These are phyloP conservation scores for Fomitopsis betulina DNA, from an alignment of 1,284 basidiomycete species.

Conservation along the genomic window DNA sequence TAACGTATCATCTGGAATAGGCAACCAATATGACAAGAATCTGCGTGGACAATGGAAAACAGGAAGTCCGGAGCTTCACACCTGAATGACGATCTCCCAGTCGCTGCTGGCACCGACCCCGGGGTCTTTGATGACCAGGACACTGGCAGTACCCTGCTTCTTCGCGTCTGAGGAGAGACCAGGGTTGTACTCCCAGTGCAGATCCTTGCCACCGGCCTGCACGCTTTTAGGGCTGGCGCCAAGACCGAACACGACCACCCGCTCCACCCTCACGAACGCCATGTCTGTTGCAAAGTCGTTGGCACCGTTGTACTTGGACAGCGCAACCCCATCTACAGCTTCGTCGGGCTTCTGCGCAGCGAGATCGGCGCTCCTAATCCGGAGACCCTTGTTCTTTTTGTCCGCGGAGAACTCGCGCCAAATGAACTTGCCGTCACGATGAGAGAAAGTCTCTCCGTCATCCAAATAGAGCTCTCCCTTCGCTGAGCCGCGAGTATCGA, in stretches of 20 bases:
- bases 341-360: conserved; percentile 38
- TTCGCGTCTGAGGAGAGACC: conserved; percentile 47
- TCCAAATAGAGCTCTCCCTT: conserved; percentile 91
- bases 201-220: conserved; percentile 42
- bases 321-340: conserved; percentile 48
- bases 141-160: conserved; percentile 58
- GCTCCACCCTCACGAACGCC: conserved; percentile 71
- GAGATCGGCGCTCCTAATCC: conserved; percentile 53
- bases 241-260: conserved; percentile 76
- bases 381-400: conserved; percentile 37
- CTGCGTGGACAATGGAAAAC: background rate
- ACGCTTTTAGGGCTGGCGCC: conserved; percentile 58
- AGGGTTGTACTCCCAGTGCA: conserved; percentile 53
- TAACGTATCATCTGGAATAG: background rate
- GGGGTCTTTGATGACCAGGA: conserved; percentile 78
- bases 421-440: conserved; percentile 77
- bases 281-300: conserved; percentile 74
- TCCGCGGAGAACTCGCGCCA: conserved; percentile 75
- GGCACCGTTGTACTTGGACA: conserved; percentile 41
- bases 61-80: conserved; percentile 4
- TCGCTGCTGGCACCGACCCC: conserved; percentile 58
- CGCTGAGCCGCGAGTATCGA: conserved; percentile 65
- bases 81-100: conserved; percentile 57
- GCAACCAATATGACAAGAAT: background rate
- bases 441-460: conserved; percentile 85